phyloP scores from a whole-genome alignment of 208 protist species.

The Naegleria gruberi region DNA sequence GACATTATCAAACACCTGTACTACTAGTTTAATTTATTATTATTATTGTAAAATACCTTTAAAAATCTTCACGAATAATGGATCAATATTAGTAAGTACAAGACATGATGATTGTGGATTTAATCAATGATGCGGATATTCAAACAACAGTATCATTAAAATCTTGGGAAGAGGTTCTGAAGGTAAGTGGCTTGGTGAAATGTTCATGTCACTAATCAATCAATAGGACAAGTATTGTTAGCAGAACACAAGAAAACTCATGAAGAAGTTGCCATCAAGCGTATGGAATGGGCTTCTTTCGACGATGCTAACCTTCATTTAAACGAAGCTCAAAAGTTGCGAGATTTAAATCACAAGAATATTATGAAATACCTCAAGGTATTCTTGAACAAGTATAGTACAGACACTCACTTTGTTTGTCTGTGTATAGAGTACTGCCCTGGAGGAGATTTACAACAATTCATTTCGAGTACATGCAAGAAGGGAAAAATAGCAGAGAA shows the following conservation, averaged over 20 bases:
- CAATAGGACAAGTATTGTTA: neutral
- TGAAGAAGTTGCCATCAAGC: neutral
- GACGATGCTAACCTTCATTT: neutral
- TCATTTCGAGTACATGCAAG: neutral
- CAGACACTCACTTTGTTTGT: slow-evolving; percentile 1
- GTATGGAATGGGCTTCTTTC: neutral
- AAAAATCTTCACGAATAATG: too few relatives aligned
- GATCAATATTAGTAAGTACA: neutral
- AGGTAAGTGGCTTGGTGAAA: neutral
- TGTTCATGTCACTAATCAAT: too few relatives aligned
- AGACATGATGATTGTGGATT: neutral
- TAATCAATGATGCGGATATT: neutral
- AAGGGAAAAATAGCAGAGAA: neutral
- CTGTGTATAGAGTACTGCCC: neutral
- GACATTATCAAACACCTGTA: too few relatives aligned
- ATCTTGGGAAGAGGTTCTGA: neutral
- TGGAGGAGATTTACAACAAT: neutral
- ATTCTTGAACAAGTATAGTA: neutral
- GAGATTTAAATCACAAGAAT: neutral
- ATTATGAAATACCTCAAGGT: slow-evolving; percentile 2
- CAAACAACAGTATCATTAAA: neutral
- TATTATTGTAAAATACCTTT: too few relatives aligned
- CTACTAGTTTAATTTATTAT: too few relatives aligned
- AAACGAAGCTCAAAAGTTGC: neutral
- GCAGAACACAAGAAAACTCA: slow-evolving; percentile 10